A percentile compares a stretch with the other conserved stretches of the same genome.
Conservation (phyloP, 208 protist genomes). For the Trichomonas vaginalis region DNA sequence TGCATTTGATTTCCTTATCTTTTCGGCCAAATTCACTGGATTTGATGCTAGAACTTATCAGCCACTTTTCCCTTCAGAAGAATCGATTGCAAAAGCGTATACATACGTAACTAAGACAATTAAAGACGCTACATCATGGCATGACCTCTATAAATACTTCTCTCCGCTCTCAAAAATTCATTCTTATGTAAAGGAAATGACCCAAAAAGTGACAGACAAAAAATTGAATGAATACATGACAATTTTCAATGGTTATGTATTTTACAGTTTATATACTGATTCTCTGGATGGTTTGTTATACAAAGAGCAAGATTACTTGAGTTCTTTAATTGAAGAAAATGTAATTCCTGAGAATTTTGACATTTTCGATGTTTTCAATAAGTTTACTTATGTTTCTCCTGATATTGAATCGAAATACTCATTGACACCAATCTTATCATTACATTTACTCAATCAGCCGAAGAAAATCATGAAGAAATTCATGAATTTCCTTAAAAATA, state of each 20-base stretch:
- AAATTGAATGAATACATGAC: background rate
- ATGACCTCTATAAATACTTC: background rate
- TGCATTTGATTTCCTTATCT: background rate
- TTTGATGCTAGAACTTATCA: background rate
- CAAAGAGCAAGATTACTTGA: background rate
- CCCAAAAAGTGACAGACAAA: background rate
- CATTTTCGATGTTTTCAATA: background rate
- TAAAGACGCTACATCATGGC: background rate
- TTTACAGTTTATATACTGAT: background rate
- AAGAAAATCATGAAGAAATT: background rate
- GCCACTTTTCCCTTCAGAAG: background rate
- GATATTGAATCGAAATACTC: background rate
- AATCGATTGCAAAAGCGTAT: background rate
- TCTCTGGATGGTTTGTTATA: background rate
- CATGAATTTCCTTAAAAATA: background rate
- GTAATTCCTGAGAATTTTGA: background rate
- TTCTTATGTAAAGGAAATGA: background rate
- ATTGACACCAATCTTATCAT: background rate
- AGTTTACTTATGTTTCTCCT: background rate
- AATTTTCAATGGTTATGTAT: background rate
- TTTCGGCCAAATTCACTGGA: background rate
- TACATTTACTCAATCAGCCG: background rate
- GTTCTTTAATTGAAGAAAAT: background rate
- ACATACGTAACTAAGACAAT: background rate
- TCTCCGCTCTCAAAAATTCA: background rate